A percentile compares a stretch with the other conserved stretches of the same genome.
Conservation (phyloP, 2,329 filamentous ascomycete genomes). For the Venturia oleaginea region DNA sequence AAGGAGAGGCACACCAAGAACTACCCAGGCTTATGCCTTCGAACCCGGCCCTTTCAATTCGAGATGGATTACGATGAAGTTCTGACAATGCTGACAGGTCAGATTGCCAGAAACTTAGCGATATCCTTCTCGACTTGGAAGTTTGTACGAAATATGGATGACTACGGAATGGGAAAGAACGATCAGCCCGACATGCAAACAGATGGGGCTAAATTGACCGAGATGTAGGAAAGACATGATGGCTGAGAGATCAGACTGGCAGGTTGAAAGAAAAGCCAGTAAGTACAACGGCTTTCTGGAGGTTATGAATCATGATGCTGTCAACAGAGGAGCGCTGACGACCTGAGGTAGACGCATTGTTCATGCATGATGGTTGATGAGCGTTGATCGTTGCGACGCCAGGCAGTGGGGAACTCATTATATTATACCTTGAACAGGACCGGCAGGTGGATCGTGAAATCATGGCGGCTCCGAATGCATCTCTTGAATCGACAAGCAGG, state of each 20-base stretch:
- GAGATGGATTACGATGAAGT: background rate
- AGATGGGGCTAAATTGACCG: too few species aligned
- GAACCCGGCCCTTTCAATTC: background rate
- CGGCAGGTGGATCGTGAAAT: background rate
- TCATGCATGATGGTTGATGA: too few species aligned
- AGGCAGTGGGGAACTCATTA: background rate
- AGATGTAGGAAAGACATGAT: too few species aligned
- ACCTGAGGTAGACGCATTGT: background rate
- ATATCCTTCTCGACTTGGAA: background rate
- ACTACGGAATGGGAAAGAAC: background rate
- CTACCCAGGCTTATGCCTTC: background rate
- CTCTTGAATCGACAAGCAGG: background rate
- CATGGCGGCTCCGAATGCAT: background rate
- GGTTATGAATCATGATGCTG: background rate
- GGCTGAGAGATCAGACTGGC: too few species aligned
- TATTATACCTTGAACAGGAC: background rate
- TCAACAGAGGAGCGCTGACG: background rate
- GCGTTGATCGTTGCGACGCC: background rate
- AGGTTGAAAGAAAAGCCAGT: too few species aligned
- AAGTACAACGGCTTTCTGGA: too few species aligned
- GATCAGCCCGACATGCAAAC: too few species aligned
- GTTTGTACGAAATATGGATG: background rate
- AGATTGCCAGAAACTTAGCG: background rate
- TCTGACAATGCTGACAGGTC: background rate
- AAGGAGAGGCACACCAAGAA: background rate